phyloP scores from a whole-genome alignment of 768 basidiomycete genomes.

The Mycena haematopus region DNA sequence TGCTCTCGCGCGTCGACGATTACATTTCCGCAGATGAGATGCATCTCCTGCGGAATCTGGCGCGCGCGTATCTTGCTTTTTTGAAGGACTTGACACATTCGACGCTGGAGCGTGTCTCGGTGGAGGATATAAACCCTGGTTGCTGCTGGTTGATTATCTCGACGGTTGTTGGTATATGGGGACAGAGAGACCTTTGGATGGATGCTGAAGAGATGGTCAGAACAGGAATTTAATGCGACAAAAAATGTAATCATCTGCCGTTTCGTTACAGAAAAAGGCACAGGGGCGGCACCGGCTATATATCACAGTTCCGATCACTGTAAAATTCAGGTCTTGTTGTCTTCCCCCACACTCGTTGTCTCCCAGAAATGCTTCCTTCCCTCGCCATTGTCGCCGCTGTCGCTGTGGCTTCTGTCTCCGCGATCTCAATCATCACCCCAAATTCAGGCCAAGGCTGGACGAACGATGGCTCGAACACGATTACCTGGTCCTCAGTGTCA shows the following conservation, averaged over 20 bases:
- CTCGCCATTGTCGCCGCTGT: slow-evolving; percentile 51
- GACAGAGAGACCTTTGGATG: slow-evolving; percentile 80
- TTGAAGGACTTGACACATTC: slow-evolving; percentile 44
- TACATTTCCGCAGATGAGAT: slow-evolving; percentile 78
- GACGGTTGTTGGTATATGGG: slow-evolving; percentile 72
- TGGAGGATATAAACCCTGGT: slow-evolving; percentile 19
- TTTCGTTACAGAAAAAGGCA: too few relatives aligned
- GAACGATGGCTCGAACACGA: slow-evolving; percentile 54
- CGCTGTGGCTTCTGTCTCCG: slow-evolving; percentile 62
- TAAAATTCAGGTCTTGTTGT: slow-evolving; percentile 14
- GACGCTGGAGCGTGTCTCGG: slow-evolving; percentile 21
- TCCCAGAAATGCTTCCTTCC: slow-evolving; percentile 47
- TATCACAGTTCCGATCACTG: neutral
- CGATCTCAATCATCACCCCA: slow-evolving; percentile 68
- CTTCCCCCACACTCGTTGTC: slow-evolving; percentile 26
- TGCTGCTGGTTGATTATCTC: slow-evolving; percentile 77
- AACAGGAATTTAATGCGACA: slow-evolving; percentile 10
- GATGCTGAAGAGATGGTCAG: slow-evolving; percentile 68
- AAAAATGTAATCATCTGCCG: neutral
- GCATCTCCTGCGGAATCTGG: slow-evolving; percentile 75
- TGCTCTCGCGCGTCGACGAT: slow-evolving; percentile 74
- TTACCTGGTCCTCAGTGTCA: slow-evolving; percentile 68
- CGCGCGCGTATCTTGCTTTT: slow-evolving; percentile 68
- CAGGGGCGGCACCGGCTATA: too few relatives aligned
- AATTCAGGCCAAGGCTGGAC: slow-evolving; percentile 59